Evolutionary conservation across 1,284 basidiomycete species (phyloP).

Genomic region (Amylostereum areolatum): DNA sequence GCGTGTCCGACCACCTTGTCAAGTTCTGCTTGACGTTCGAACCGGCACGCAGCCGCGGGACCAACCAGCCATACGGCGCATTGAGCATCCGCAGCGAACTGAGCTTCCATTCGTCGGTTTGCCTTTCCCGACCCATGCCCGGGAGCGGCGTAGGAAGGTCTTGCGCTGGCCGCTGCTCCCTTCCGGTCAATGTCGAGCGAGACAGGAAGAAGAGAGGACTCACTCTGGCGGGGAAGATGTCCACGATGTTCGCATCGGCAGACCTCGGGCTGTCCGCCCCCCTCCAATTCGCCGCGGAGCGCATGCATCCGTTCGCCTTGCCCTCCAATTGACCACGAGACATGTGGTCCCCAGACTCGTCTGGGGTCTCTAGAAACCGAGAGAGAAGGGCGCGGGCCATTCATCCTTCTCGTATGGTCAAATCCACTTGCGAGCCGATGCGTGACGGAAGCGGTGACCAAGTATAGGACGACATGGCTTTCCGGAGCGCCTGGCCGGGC

Average conservation of each 20-base stretch:
- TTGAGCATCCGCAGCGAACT: no score
- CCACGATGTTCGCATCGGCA: background rate
- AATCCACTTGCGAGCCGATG: background rate
- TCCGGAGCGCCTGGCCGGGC: background rate
- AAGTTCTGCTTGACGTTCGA: constrained; percentile 9
- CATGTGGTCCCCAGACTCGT: background rate
- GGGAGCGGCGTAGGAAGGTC: no score
- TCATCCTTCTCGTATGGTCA: background rate
- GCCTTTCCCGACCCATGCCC: no score
- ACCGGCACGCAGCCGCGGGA: no score
- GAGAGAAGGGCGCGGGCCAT: background rate
- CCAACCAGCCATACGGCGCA: no score
- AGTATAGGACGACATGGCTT: background rate
- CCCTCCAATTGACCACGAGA: background rate
- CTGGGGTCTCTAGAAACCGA: background rate
- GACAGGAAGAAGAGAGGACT: background rate
- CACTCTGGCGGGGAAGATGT: background rate
- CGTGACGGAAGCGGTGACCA: background rate
- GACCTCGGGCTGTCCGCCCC: background rate
- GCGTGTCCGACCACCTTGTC: constrained; percentile 10
- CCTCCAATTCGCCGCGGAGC: background rate
- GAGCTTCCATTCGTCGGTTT: no score
- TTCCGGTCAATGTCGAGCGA: background rate
- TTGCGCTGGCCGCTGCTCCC: no score
- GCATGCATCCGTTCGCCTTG: background rate